Evolutionary conservation across 2,329 filamentous ascomycete genomes (phyloP).

Genomic region (Dendryphion nanum): DNA sequence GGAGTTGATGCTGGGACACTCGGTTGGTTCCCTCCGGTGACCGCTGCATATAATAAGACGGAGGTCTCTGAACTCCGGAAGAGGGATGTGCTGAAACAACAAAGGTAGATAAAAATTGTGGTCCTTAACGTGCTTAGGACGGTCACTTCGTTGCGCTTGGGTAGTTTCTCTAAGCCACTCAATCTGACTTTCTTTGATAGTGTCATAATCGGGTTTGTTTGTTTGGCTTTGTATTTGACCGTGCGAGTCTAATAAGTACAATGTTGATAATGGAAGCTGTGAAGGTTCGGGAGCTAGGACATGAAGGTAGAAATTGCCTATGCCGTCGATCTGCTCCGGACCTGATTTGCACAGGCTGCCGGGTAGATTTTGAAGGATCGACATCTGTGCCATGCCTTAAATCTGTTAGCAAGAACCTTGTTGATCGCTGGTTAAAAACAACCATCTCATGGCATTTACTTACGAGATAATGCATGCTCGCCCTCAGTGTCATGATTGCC

Average conservation of each 20-base stretch:
- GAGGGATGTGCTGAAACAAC: conserved; percentile 90
- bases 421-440: too few relatives aligned
- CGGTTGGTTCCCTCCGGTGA: conserved; percentile 76
- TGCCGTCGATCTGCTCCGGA: conserved; percentile 75
- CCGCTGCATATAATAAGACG: conserved; percentile 59
- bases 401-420: conserved; percentile 7
- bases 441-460: too few relatives aligned
- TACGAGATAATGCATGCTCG: conserved; percentile 15
- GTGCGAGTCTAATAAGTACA: conserved; percentile 90
- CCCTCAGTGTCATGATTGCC: conserved; percentile 94
- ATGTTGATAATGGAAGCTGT: conserved; percentile 48
- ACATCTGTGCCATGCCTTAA: conserved; percentile 17
- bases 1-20: conserved; percentile 80
- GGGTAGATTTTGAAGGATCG: conserved; percentile 52
- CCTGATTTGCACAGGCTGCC: conserved; percentile 82
- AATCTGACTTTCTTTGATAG: conserved; percentile 88
- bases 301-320: conserved; percentile 93
- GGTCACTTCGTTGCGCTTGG: conserved; percentile 53
- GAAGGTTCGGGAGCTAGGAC: conserved; percentile 64
- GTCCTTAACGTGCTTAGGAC: conserved; percentile 55
- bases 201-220: conserved; percentile 83
- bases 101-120: conserved; percentile 80
- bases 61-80: conserved; percentile 75
- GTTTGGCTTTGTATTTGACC: conserved; percentile 82
- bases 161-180: conserved; percentile 84